Base-by-base conservation (phyloP, 495 filamentous ascomycete genomes). In the Schizothecium vesticola region DNA sequence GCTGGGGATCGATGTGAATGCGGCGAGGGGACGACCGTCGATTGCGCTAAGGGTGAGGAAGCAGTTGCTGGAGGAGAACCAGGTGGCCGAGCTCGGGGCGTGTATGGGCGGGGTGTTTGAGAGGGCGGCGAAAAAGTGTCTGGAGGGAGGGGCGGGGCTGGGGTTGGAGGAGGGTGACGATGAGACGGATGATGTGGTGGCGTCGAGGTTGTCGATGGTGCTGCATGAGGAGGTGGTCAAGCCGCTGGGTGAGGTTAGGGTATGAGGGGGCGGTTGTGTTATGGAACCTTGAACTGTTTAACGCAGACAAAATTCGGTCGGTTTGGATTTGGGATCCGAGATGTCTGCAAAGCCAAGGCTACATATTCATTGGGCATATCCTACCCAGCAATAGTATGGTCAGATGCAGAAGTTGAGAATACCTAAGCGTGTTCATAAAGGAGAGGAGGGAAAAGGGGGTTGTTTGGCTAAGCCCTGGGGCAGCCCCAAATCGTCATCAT, bases 151-250 rank as follows among this genome's bases (percentile, higher is more conserved):
- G 5, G 51, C n/a, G 51, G 74, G 69, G 51, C 51, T 79, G 21
- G 77, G 71, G 5, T 33, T 79, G 36, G 62, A 61, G 9, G 73
- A 75, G 13, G 63, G 63, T 1, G 78, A 80, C 13, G 78, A 79
- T 60, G 77, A 79, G 65, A 76, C 73, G n/a, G 64, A 74, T 36
- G 76, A 78, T 43, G 67, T 61, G 9, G 75, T 78, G 19, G 77
- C 77, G 0, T 72, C 76, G 1, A 65, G 70, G 26, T 68, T 79
- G 7, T 75, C 73, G 6, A 72, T 77, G 69, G 76, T 69, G 0
- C 71, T 79, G 11, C 76, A 80, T 61, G 78, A 80, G 57, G 59
- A 74, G 2, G 78, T 80, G 8, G 78, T 80, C 31, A 78, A 79
- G 73, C 69, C 61, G 29, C 69, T 80, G 11, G 78, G 72, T 0